phyloP scores from a whole-genome alignment of 176 grass and related monocot species.

The Alopecurus myosuroides region DNA sequence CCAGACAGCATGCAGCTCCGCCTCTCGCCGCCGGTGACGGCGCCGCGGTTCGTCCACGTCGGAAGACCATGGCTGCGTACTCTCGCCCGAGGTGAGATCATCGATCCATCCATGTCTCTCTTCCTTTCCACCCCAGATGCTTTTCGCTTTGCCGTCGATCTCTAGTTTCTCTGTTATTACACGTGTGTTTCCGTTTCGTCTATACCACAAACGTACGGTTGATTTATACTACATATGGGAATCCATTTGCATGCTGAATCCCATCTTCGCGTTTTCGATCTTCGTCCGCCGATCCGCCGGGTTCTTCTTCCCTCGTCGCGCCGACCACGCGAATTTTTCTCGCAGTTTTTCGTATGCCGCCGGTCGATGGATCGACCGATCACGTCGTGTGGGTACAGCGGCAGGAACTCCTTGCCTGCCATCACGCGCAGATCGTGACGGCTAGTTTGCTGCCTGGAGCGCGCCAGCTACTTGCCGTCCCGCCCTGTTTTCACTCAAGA shows the following conservation, averaged over 20 bases:
- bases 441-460: background rate
- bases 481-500: background rate
- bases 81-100: background rate
- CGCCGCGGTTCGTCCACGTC: background rate
- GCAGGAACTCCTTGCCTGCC: background rate
- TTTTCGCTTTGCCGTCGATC: background rate
- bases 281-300: background rate
- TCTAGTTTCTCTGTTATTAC: background rate
- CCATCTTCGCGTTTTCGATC: background rate
- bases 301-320: background rate
- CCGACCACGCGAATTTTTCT: background rate
- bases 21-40: background rate
- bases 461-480: background rate
- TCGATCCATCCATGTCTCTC: background rate
- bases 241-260: background rate
- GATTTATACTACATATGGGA: background rate
- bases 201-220: background rate
- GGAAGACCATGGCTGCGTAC: background rate
- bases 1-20: conserved; percentile 4
- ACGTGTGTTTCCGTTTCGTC: background rate
- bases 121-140: background rate
- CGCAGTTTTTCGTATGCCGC: background rate
- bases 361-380: background rate
- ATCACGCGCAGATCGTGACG: background rate
- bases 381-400: background rate